These are phyloP conservation scores for Lyophyllum shimeji DNA, from an alignment of 768 basidiomycete species.

Conservation along the genomic window DNA sequence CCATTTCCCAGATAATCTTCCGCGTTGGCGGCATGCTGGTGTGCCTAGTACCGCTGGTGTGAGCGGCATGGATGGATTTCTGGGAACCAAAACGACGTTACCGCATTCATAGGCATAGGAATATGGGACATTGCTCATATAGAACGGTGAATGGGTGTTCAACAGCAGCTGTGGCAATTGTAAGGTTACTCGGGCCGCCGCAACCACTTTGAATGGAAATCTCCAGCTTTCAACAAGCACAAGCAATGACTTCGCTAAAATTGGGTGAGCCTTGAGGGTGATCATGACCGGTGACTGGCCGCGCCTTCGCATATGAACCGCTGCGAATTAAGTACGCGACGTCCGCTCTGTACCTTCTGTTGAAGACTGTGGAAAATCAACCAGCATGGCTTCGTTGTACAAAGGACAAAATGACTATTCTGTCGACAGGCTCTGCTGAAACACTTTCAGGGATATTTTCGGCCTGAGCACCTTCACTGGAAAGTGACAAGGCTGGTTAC, in stretches of 20 bases:
- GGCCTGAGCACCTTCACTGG: too few relatives aligned
- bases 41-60: slow-evolving; percentile 55
- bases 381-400: too few relatives aligned
- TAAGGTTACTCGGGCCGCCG: neutral
- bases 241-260: slow-evolving; percentile 5
- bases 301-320: too few relatives aligned
- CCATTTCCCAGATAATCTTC: slow-evolving; percentile 70
- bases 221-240: neutral
- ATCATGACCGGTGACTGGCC: too few relatives aligned
- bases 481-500: too few relatives aligned
- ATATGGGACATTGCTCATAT: slow-evolving; percentile 22
- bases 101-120: slow-evolving; percentile 53
- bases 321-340: too few relatives aligned
- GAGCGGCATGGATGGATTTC: neutral
- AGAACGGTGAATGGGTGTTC: neutral
- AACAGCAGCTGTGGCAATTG: neutral
- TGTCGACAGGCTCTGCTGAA: too few relatives aligned
- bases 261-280: too few relatives aligned
- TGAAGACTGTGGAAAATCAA: too few relatives aligned
- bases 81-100: slow-evolving; percentile 25
- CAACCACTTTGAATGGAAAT: neutral
- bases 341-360: too few relatives aligned
- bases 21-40: slow-evolving; percentile 79
- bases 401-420: too few relatives aligned
- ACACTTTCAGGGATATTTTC: too few relatives aligned